phyloP scores from a whole-genome alignment of 306 rosid species.

The Gastrolobium bilobum region DNA sequence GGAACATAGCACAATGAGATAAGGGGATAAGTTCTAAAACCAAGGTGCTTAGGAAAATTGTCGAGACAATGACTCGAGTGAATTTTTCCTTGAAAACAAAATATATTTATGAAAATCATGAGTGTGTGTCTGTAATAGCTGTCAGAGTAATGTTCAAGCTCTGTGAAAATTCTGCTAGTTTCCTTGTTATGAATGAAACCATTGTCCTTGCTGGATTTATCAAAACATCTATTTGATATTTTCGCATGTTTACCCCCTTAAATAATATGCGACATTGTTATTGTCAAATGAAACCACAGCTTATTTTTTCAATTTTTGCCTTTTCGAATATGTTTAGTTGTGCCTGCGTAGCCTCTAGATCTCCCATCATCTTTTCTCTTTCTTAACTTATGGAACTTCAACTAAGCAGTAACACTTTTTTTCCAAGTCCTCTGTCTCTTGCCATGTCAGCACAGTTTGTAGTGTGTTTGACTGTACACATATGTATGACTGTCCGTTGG shows the following conservation, averaged over 20 bases:
- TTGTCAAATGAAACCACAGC: too few species aligned
- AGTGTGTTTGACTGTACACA: too few species aligned
- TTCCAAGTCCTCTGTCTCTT: too few species aligned
- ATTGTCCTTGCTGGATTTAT: not conserved
- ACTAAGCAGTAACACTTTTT: too few species aligned
- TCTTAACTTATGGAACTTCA: too few species aligned
- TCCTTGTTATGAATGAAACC: not conserved
- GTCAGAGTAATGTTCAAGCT: not conserved
- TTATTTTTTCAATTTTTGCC: too few species aligned
- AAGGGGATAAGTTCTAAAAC: not conserved
- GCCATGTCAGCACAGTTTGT: too few species aligned
- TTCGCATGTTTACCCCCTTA: too few species aligned
- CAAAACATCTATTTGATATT: not conserved
- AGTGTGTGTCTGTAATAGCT: not conserved
- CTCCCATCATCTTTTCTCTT: too few species aligned
- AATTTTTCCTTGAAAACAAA: not conserved
- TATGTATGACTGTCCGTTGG: not conserved
- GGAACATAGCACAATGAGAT: slow-evolving; percentile 7
- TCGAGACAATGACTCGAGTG: not conserved
- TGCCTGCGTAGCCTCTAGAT: too few species aligned
- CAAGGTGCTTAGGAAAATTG: not conserved
- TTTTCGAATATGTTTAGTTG: too few species aligned
- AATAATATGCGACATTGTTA: too few species aligned
- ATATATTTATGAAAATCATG: not conserved
- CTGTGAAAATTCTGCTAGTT: not conserved